Base-by-base conservation (phyloP, 139 green algal genomes). In the Limnomonas spitsbergensis region DNA sequence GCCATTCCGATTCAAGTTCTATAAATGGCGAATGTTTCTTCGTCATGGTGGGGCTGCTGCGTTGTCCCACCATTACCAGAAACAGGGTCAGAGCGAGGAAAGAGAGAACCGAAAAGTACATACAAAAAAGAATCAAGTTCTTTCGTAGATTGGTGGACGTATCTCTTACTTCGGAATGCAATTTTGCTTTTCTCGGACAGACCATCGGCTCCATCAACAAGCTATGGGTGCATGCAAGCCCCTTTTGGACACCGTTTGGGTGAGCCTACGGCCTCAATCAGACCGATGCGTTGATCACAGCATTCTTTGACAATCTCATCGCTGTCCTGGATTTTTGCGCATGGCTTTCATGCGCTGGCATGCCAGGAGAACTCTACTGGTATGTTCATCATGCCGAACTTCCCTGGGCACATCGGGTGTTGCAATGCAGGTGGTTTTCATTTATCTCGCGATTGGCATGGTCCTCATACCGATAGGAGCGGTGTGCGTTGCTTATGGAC, bases 141-240 rank as follows among this genome's bases (percentile, higher is more conserved):
- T 6, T 9, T 27, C 42, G 9, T 9, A 54, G 7, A 54, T 9
- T 54, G n/a, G n/a, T n/a, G n/a, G 7, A 6, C 6, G 42, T 54
- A 9, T 54, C 42, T 6, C 42, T 54, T 54, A 6, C 6, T 6
- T 9, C 9, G 42, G 42, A 6, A 54, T 54, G 42, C 42, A 54
- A 9, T 9, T 54, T 6, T 54, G 42, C 42, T 54, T 9, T 27
- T 9, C 42, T 54, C 42, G 9, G 29, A 78, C 86, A 90, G 81
- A 94, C 69, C 89, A 80, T 2, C 81, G 66, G 14, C 90, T 96
- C 34, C 95, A 90, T 4, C 92, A 97, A 78, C 92, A 97, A 67
- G 85, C 95, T 52, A 82, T 97, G 3, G 83, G 84, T 29, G 92
- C 92, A 0, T 94, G 86, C 77, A 93, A 93, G 37, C 92, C 92